Percentiles rank a stretch among this genome's conserved stretches.
Evolutionary conservation across 1,284 basidiomycete species (phyloP).

Genomic region (Xerocomus nothofagi): DNA sequence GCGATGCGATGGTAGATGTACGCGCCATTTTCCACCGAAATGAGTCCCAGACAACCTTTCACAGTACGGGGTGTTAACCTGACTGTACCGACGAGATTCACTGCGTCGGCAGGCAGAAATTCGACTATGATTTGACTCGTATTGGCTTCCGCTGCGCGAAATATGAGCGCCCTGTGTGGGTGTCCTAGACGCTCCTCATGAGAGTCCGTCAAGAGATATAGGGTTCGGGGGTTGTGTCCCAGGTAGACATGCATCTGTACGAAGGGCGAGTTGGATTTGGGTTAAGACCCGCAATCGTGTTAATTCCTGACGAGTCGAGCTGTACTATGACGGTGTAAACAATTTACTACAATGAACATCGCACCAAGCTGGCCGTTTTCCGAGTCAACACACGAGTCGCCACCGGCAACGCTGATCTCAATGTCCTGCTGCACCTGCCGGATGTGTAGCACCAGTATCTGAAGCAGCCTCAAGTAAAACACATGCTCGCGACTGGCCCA

Average conservation of each 20-base stretch:
- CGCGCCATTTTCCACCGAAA: slow-evolving; percentile 67
- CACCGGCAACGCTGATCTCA: background rate
- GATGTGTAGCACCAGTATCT: background rate
- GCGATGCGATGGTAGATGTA: slow-evolving; percentile 10
- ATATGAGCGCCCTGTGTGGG: slow-evolving; percentile 64
- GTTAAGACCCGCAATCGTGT: background rate
- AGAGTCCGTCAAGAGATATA: slow-evolving; percentile 70
- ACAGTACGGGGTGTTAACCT: slow-evolving; percentile 65
- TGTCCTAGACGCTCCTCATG: slow-evolving; percentile 61
- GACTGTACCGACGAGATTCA: slow-evolving; percentile 64
- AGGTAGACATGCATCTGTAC: slow-evolving; percentile 68
- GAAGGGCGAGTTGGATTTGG: background rate
- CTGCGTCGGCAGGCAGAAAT: slow-evolving; percentile 70
- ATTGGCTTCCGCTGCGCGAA: slow-evolving; percentile 61
- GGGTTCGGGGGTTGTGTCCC: slow-evolving; percentile 58
- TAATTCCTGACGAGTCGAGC: too few species aligned
- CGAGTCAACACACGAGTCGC: too few species aligned
- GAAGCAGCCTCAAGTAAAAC: slow-evolving; percentile 5
- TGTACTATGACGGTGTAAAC: too few species aligned
- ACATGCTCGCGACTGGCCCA: slow-evolving; percentile 1
- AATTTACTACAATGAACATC: too few species aligned
- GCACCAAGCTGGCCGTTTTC: too few species aligned
- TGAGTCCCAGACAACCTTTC: slow-evolving; percentile 81
- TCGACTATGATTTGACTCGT: slow-evolving; percentile 76
- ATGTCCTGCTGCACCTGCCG: background rate